Percentiles rank a stretch among this genome's conserved stretches.
phyloP scores from a whole-genome alignment of 768 basidiomycete genomes.

The Agaricus subrufescens region DNA sequence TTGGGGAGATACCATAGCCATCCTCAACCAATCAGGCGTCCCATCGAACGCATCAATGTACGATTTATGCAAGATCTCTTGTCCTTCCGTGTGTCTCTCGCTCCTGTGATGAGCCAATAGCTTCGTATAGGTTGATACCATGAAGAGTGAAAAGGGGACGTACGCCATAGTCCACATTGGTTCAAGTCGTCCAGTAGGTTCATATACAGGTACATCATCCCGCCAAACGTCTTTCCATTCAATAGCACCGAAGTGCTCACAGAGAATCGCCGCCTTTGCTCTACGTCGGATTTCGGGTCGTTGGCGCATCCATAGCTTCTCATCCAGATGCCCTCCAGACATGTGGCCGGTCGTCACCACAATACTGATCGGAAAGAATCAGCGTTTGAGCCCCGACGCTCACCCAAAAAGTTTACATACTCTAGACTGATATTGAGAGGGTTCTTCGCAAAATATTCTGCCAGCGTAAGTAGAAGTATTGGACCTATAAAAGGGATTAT shows the following conservation, averaged over 20 bases:
- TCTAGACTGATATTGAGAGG: slow-evolving; percentile 22
- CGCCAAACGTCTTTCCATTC: slow-evolving; percentile 24
- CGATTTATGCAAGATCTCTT: slow-evolving; percentile 16
- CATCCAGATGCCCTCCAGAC: slow-evolving; percentile 23
- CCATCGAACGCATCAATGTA: slow-evolving; percentile 24
- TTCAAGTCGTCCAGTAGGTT: slow-evolving; percentile 21
- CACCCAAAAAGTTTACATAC: slow-evolving; percentile 10
- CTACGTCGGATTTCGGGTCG: slow-evolving; percentile 18
- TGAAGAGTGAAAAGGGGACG: not conserved
- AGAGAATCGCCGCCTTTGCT: slow-evolving; percentile 24
- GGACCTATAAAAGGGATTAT: slow-evolving; percentile 15
- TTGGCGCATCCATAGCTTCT: slow-evolving; percentile 23
- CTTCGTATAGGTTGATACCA: not conserved
- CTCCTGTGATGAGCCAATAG: slow-evolving; percentile 14
- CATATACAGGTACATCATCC: slow-evolving; percentile 17
- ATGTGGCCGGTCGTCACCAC: slow-evolving; percentile 25
- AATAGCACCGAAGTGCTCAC: slow-evolving; percentile 26
- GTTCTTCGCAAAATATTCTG: slow-evolving; percentile 23
- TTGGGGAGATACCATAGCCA: slow-evolving; percentile 25
- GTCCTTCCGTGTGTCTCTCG: slow-evolving; percentile 10
- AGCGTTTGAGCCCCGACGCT: not conserved
- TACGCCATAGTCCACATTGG: slow-evolving; percentile 31
- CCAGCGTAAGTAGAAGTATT: slow-evolving; percentile 24
- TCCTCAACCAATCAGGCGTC: slow-evolving; percentile 19
- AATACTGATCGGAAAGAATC: slow-evolving; percentile 13